Evolutionary conservation across 306 rosid genomes (phyloP).

Genomic region (Betula pendula): DNA sequence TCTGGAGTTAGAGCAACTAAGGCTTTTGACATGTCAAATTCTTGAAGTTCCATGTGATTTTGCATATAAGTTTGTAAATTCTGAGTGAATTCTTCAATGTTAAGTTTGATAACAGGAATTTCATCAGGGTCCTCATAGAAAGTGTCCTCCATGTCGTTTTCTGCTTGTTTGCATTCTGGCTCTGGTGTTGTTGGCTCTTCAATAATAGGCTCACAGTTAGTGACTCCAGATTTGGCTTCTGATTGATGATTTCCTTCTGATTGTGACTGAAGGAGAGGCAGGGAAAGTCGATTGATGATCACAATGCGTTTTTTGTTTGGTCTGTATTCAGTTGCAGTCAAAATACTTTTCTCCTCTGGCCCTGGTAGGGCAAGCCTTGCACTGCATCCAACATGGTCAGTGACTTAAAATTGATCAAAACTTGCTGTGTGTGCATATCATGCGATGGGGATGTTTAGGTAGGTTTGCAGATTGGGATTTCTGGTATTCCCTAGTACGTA

Average conservation of each 20-base stretch:
- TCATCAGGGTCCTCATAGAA: slow-evolving; percentile 60
- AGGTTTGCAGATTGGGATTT: background rate
- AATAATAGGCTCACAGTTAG: slow-evolving; percentile 74
- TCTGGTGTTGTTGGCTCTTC: slow-evolving; percentile 98
- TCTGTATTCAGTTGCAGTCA: slow-evolving; percentile 50
- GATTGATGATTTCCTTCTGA: slow-evolving; percentile 45
- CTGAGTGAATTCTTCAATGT: slow-evolving; percentile 78
- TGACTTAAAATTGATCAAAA: slow-evolving; percentile 32
- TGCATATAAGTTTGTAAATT: slow-evolving; percentile 86
- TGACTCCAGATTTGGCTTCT: slow-evolving; percentile 39
- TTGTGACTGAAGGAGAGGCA: slow-evolving; percentile 58
- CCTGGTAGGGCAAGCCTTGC: slow-evolving; percentile 97
- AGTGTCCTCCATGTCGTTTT: slow-evolving; percentile 74
- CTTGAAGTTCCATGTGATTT: slow-evolving; percentile 84
- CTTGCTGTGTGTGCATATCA: slow-evolving; percentile 4
- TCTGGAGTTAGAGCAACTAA: slow-evolving; percentile 73
- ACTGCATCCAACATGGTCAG: slow-evolving; percentile 57
- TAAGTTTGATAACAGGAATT: slow-evolving; percentile 83
- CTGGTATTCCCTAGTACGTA: background rate
- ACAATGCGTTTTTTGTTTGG: slow-evolving; percentile 38
- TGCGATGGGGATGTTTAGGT: slow-evolving; percentile 13
- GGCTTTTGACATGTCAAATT: slow-evolving; percentile 86
- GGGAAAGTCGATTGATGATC: slow-evolving; percentile 41
- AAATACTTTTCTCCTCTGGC: slow-evolving; percentile 75
- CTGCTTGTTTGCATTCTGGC: slow-evolving; percentile 56